Conservation (phyloP, 2,329 filamentous ascomycete species). For the Hirsutella minnesotensis region DNA sequence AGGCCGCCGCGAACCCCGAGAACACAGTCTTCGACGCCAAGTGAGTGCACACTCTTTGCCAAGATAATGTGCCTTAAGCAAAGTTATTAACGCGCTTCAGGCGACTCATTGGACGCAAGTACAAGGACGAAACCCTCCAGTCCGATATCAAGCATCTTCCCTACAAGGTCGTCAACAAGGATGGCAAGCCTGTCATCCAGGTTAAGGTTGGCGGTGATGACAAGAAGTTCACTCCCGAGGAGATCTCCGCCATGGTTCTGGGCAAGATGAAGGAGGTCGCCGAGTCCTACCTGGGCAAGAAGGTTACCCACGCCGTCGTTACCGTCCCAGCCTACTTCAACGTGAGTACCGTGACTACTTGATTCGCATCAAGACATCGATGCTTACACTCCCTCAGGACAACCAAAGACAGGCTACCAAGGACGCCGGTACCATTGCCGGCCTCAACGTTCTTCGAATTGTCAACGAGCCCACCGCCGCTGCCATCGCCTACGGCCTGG, state of each 20-base stretch:
- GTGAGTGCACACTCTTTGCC: slow-evolving; percentile 34
- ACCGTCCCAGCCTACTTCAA: slow-evolving; percentile 98
- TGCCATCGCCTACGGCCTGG: slow-evolving; percentile 86
- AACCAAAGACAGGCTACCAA: slow-evolving; percentile 95
- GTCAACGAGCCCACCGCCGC: slow-evolving; percentile 95
- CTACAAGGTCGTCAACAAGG: slow-evolving; percentile 84
- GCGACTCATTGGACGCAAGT: slow-evolving; percentile 79
- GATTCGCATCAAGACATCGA: not conserved
- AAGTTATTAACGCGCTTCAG: slow-evolving; percentile 27
- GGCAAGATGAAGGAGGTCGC: slow-evolving; percentile 79
- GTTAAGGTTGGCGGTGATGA: slow-evolving; percentile 53
- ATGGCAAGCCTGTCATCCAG: slow-evolving; percentile 78
- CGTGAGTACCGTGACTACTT: slow-evolving; percentile 19
- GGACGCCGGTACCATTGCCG: slow-evolving; percentile 84
- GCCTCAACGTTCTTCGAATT: slow-evolving; percentile 89
- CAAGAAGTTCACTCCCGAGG: slow-evolving; percentile 70
- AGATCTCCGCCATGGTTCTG: slow-evolving; percentile 70
- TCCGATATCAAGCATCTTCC: slow-evolving; percentile 96
- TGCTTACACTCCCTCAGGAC: slow-evolving; percentile 36
- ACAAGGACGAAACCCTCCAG: slow-evolving; percentile 75
- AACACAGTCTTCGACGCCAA: slow-evolving; percentile 76
- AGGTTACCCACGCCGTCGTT: slow-evolving; percentile 78
- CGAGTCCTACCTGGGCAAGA: slow-evolving; percentile 69
- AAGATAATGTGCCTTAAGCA: not conserved
- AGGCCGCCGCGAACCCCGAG: slow-evolving; percentile 68